Evolutionary conservation across 352 stramenopile species (phyloP), one percentile per base, ranked within the genome.

Genomic region (Phytopythium chamaehyphon): DNA sequence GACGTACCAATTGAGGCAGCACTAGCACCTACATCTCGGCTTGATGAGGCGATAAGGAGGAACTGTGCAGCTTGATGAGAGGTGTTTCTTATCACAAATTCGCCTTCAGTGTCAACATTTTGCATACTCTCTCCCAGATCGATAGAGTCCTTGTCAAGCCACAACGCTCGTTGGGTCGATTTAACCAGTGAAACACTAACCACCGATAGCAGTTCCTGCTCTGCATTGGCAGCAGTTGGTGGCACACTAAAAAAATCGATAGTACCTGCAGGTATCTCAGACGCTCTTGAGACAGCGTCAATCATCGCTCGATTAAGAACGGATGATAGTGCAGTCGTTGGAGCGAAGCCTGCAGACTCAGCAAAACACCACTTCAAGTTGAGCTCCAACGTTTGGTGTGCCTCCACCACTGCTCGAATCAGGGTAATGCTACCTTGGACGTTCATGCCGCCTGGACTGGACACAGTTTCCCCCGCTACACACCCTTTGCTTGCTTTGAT

Each of bases 71-170:
- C 38, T 46, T 89, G 76, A 24, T 69, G 64, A 18, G 79, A 92
- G 33, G 71, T 66, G 52, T 93, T 95, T 28, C 66, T 60, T 22
- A 95, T 62, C 38, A 90, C 56, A 46, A 93, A 70, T 24, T 88
- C 54, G 10, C 81, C 76, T 36, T 69, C 57, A 5, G 82, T 66
- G 23, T 87, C 68, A 0, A 67, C 57, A 35, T 83, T 79, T 48
- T 88, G 85, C 45, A 91, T 76, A 23, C 90, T 76, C 35, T 91
- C 79, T 33, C 85, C 83, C 40, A 95, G 70, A 55, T 95, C 81
- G 37, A 95, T 51, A 8, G 57, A 46, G n/a, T 87, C 81, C 3
- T 57, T 54, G 15, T 93, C 81, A n/a, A 93, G 61, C 37, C 69
- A 71, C 6, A 95, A 58, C 19, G 81, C 88, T 36, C 68, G 58